Evolutionary conservation across 257 asterid species (phyloP).

Genomic region (Ophiorrhiza pumila): DNA sequence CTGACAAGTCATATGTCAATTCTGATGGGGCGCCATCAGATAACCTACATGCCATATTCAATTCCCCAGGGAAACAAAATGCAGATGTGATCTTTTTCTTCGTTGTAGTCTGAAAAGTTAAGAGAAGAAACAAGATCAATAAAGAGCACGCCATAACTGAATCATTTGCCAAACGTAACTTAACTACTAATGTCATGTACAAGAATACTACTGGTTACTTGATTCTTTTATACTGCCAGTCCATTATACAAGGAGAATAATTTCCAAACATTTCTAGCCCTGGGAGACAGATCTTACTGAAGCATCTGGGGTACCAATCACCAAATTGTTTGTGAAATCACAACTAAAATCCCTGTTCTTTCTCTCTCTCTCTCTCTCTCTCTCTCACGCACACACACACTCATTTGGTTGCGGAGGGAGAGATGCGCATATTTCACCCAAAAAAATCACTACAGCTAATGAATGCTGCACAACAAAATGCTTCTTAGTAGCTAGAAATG

Average conservation of each 20-base stretch:
- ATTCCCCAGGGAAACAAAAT: slow-evolving; percentile 76
- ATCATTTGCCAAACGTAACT: background rate
- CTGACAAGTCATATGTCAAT: slow-evolving; percentile 78
- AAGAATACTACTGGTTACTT: background rate
- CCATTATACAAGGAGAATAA: background rate
- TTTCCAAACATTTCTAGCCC: background rate
- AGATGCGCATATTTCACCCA: background rate
- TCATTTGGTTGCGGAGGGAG: background rate
- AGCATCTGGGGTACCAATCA: background rate
- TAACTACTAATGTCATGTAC: background rate
- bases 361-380: background rate
- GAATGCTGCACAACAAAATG: background rate
- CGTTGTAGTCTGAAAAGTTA: slow-evolving; percentile 75
- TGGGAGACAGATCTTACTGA: background rate
- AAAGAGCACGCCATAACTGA: slow-evolving; percentile 14
- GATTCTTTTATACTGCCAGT: background rate
- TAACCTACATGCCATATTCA: slow-evolving; percentile 69
- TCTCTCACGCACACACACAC: background rate
- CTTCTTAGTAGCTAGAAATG: background rate
- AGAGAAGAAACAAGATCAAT: slow-evolving; percentile 24
- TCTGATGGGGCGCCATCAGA: slow-evolving; percentile 57
- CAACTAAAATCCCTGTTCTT: background rate
- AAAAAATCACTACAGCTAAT: background rate
- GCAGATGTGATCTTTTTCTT: slow-evolving; percentile 91
- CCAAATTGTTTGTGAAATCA: background rate